Evolutionary conservation across 2,329 filamentous ascomycete species (phyloP).

Genomic region (Coniochaeta sp.): DNA sequence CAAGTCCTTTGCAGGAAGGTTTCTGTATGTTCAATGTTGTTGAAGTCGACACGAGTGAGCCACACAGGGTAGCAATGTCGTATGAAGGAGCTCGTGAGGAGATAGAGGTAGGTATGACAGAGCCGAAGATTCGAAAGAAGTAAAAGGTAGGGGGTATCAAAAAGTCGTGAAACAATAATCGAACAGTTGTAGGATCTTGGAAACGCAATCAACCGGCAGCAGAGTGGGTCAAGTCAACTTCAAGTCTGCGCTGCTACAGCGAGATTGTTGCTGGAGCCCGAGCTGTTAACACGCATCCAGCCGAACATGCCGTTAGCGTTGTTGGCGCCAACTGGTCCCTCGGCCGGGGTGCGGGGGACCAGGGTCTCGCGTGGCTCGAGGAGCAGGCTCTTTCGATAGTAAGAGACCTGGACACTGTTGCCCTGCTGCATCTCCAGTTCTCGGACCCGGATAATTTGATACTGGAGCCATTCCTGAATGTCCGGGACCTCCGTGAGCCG

Average conservation of each 20-base stretch:
- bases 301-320: slow-evolving; percentile 17
- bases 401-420: slow-evolving; percentile 49
- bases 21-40: not conserved
- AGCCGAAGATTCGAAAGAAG: not conserved
- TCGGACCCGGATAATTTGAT: slow-evolving; percentile 71
- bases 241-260: not conserved
- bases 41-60: not conserved
- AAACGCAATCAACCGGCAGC: not conserved
- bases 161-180: not conserved
- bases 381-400: slow-evolving; percentile 77
- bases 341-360: slow-evolving; percentile 19
- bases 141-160: not conserved
- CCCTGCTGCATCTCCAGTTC: slow-evolving; percentile 38
- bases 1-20: not conserved
- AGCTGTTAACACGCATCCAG: slow-evolving; percentile 18
- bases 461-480: slow-evolving; percentile 86
- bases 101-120: not conserved
- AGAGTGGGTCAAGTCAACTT: not conserved
- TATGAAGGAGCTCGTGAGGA: not conserved
- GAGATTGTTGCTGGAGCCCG: slow-evolving; percentile 3
- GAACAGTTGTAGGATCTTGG: not conserved
- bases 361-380: slow-evolving; percentile 66
- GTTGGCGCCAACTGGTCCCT: slow-evolving; percentile 12
- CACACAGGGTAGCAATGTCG: not conserved
- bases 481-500: slow-evolving; percentile 75